Evolutionary conservation across 2,329 filamentous ascomycete genomes (phyloP), one percentile per base, ranked within the genome.

Genomic region (Exophiala sideris): DNA sequence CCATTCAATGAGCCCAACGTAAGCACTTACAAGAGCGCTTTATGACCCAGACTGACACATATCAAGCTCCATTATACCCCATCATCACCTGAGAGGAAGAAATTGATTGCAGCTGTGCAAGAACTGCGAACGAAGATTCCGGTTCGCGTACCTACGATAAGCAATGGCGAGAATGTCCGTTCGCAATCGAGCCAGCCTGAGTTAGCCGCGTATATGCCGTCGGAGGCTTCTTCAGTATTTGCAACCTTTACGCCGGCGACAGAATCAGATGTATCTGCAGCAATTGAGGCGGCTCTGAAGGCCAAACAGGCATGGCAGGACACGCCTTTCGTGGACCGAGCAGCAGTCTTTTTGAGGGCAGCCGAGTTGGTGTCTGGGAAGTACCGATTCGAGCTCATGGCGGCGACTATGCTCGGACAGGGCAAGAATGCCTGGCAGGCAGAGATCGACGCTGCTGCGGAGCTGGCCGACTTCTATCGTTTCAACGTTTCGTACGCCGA

Each of bases 351-450:
- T 77, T 82, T 97, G 67, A 96, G 96, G 80, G 92, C 94, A 3
- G 92, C 92, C 33, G 91, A 97, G 69, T 79, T 99, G 59, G 84
- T 99, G 63, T 79, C 88, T 49, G 87, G 83, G 60, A 97, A 97
- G 76, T 97, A 99, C 75, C 84, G 94, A 68, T 96, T 96, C 74
- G 90, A 96, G 52, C 83, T 99, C 65, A 95, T 97, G 88, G 92
- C 94, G 6, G 85, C 90, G 42, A 96, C 94, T 10, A 96, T 97
- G 84, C 79, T 96, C 32, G 94, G 92, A 57, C 92, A 99, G 75
- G 92, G 94, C 67, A 97, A 97, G 83, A 97, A 96, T 71, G 90
- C 89, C 42, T 97, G 91, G 91, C 92, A 99, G 74, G 92, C 94
- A n/a, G 92, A 99, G 79, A 97, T 97, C 61, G 92, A 97, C 72